Conservation (phyloP, 2,329 filamentous ascomycete genomes). For the Botrytis fragariae region DNA sequence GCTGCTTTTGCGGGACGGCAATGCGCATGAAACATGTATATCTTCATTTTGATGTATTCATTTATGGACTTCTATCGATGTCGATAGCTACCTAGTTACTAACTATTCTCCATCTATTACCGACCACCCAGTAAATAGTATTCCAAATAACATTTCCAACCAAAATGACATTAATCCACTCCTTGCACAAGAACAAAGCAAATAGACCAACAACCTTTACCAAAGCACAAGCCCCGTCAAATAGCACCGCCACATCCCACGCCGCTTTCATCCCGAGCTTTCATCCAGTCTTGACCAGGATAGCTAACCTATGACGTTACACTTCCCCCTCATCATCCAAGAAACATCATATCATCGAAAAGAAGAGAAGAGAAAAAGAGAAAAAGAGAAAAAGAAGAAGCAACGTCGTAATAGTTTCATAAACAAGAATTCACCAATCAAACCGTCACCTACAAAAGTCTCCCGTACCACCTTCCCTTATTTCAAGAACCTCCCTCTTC, state of each 20-base stretch:
- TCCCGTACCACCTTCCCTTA: neutral
- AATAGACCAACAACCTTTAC: neutral
- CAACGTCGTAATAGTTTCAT: neutral
- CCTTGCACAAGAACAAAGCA: neutral
- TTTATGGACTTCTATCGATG: neutral
- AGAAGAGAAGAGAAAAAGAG: neutral
- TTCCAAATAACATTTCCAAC: neutral
- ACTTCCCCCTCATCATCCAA: conserved; percentile 9
- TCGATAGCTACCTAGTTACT: neutral
- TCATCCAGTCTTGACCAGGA: neutral
- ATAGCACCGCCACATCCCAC: conserved; percentile 9
- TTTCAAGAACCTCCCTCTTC: neutral
- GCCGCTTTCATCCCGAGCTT: neutral
- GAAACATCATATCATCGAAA: conserved; percentile 10
- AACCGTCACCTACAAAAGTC: neutral
- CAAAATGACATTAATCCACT: neutral
- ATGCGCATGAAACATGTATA: neutral
- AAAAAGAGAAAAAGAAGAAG: neutral
- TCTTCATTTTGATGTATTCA: neutral
- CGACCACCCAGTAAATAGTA: neutral
- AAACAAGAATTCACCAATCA: conserved; percentile 11
- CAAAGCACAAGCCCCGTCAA: neutral
- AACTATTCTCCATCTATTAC: too few species aligned
- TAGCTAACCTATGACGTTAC: conserved; percentile 10
- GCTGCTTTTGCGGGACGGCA: neutral